These are phyloP conservation scores for Thraustotheca clavata DNA, from an alignment of 352 stramenopile genomes.

Conservation along the genomic window DNA sequence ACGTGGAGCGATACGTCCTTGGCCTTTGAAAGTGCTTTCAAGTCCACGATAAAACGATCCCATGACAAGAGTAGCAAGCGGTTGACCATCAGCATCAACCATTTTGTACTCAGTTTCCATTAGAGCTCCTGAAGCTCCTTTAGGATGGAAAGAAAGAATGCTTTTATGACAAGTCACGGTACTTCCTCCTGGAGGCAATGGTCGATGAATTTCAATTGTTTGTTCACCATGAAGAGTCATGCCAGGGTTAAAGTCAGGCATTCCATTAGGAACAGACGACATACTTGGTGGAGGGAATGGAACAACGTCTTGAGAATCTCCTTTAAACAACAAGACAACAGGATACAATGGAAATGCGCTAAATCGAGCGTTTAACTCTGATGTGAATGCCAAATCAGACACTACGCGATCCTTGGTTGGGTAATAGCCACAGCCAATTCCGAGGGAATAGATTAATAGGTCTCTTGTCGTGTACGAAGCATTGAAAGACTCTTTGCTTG, in stretches of 20 bases:
- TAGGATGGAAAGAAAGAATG: slow-evolving; percentile 77
- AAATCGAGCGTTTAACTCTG: slow-evolving; percentile 82
- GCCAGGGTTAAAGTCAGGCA: slow-evolving; percentile 66
- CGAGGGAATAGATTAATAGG: slow-evolving; percentile 80
- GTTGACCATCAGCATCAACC: slow-evolving; percentile 45
- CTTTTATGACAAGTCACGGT: slow-evolving; percentile 47
- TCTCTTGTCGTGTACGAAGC: slow-evolving; percentile 84
- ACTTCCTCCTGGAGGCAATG: slow-evolving; percentile 49
- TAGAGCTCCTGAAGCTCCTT: slow-evolving; percentile 62
- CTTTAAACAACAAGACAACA: slow-evolving; percentile 82
- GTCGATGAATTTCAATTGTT: slow-evolving; percentile 68
- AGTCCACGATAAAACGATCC: slow-evolving; percentile 77
- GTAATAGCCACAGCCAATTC: slow-evolving; percentile 59
- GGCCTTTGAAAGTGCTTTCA: slow-evolving; percentile 53
- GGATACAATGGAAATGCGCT: slow-evolving; percentile 84
- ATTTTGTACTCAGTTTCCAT: slow-evolving; percentile 82
- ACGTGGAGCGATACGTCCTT: slow-evolving; percentile 48
- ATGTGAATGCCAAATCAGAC: slow-evolving; percentile 77
- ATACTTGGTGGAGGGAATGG: slow-evolving; percentile 74
- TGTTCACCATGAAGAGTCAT: slow-evolving; percentile 84
- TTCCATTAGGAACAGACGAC: slow-evolving; percentile 44
- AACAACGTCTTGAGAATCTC: slow-evolving; percentile 77
- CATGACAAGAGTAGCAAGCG: slow-evolving; percentile 57
- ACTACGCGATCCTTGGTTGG: not conserved
- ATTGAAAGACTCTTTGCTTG: slow-evolving; percentile 30